Evolutionary conservation across 1,284 basidiomycete genomes (phyloP), one percentile per base, ranked within the genome.

Genomic region (Cutaneotrichosporon spelunceum): DNA sequence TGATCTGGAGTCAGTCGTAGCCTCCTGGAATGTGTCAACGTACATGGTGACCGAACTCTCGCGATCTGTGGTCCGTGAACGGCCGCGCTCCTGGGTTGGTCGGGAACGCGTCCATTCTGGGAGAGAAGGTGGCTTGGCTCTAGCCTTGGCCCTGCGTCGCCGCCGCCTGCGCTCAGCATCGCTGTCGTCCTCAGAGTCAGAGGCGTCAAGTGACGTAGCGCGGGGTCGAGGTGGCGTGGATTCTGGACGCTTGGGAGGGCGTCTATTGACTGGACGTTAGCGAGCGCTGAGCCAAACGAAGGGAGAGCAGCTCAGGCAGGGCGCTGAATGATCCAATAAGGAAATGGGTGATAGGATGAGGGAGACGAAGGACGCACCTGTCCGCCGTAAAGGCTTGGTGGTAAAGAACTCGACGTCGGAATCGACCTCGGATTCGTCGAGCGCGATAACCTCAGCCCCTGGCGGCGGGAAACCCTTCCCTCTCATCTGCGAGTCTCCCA

Each of bases 351-450:
- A 27, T 13, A 24, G 24, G 24, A 13, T 27, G 50, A 53, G 19
- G 19, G 19, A n/a, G 13, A 21, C 8, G 29, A 53, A 30, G 26
- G 6, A 50, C 48, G 14, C 48, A 50, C 48, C 14, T 6, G 14
- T 16, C 19, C 52, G 52, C 14, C 34, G n/a, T n/a, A 55, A 11
- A 0, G 55, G 60, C 56, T 68, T 69, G 24, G 50, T 44, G 4
- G 61, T 65, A 61, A 74, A 74, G 66, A 74, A 74, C 53, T 74
- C 72, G 34, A 56, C 52, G 30, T 71, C 70, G 45, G 60, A 62
- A 26, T 69, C 70, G 23, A 14, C 13, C 14, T 52, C 49, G 4
- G 60, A 44, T 21, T 67, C 66, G n/a, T 59, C 60, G 27, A 62
- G 13, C 4, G 19, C 42, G 44, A 68, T 44, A 5, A 57, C 53